Percentiles rank a stretch among this genome's conserved stretches.
Evolutionary conservation across 768 basidiomycete species (phyloP).

Genomic region (Xerocomellus chrysenteron): DNA sequence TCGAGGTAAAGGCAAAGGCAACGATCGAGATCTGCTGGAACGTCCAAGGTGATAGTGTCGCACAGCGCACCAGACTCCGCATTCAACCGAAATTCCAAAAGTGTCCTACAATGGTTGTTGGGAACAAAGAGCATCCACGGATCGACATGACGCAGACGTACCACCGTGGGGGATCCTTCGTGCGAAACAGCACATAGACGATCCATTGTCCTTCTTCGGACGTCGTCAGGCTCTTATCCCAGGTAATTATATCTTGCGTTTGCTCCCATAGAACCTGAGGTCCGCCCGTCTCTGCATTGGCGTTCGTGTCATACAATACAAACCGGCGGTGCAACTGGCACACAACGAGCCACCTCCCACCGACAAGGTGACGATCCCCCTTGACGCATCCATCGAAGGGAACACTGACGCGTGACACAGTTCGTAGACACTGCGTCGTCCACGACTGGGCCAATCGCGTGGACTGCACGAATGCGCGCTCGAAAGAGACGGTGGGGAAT

Average conservation of each 20-base stretch:
- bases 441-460: background rate
- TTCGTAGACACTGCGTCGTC: background rate
- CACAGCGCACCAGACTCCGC: background rate
- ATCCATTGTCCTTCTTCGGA: background rate
- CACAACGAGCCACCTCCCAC: conserved; percentile 1
- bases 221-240: background rate
- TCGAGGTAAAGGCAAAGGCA: no score
- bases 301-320: background rate
- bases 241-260: background rate
- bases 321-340: background rate
- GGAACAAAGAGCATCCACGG: no score
- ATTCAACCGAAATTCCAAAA: background rate
- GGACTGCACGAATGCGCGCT: background rate
- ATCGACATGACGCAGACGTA: background rate
- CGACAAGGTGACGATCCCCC: background rate
- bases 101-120: background rate
- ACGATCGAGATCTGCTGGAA: no score
- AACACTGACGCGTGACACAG: background rate
- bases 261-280: conserved; percentile 1
- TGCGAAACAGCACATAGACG: background rate
- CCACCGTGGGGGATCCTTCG: background rate
- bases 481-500: background rate
- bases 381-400: background rate
- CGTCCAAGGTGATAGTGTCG: background rate
- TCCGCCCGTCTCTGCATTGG: background rate